phyloP scores from a whole-genome alignment of 768 basidiomycete species.

The Lepiota venenata region DNA sequence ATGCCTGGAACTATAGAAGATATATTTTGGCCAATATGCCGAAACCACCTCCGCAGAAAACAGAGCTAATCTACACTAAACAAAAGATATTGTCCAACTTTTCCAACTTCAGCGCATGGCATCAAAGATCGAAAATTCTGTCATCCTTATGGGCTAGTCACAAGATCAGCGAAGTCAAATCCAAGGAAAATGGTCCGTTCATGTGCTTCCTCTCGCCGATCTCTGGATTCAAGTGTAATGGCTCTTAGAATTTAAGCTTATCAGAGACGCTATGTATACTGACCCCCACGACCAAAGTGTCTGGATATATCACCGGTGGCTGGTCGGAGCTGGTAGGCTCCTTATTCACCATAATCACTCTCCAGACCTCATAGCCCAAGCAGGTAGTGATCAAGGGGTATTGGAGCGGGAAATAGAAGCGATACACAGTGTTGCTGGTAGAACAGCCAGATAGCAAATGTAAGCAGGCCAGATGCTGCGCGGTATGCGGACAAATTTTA shows the following conservation, averaged over 20 bases:
- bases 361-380: background rate
- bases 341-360: background rate
- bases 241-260: conserved; percentile 81
- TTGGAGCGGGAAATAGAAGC: conserved; percentile 72
- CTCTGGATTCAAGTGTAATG: background rate
- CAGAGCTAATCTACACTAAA: conserved; percentile 85
- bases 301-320: conserved; percentile 99
- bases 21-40: conserved; percentile 78
- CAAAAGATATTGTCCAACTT: conserved; percentile 92
- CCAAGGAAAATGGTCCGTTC: conserved; percentile 65
- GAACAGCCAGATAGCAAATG: conserved; percentile 95
- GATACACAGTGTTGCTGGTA: conserved; percentile 80
- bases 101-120: conserved; percentile 99
- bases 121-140: conserved; percentile 87
- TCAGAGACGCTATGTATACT: conserved; percentile 93
- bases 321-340: conserved; percentile 71
- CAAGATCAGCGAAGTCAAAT: conserved; percentile 46
- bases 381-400: conserved; percentile 56
- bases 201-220: background rate
- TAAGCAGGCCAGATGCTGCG: conserved; percentile 29
- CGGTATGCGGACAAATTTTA: conserved; percentile 3
- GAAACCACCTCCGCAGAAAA: conserved; percentile 43
- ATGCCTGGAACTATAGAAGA: conserved; percentile 92
- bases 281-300: conserved; percentile 96
- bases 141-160: conserved; percentile 60